Evolutionary conservation across 2,329 filamentous ascomycete species (phyloP).

Genomic region (Sclerotiophoma versabilis): DNA sequence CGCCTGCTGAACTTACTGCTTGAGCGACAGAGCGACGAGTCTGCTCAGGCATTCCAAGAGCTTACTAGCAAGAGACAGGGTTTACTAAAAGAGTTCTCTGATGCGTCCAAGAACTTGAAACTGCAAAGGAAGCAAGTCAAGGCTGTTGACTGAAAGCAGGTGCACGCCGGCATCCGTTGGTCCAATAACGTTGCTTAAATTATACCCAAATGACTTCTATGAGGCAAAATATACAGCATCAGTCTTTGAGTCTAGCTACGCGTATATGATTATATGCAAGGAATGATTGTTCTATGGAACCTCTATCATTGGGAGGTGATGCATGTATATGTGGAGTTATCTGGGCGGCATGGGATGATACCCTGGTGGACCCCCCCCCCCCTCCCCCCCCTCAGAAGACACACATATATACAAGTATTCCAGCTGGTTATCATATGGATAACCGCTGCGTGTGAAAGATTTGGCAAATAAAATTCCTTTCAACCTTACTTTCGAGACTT

Average conservation of each 20-base stretch:
- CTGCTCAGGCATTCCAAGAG: conserved; percentile 34
- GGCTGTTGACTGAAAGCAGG: not conserved
- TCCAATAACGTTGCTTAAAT: not conserved
- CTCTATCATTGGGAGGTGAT: not conserved
- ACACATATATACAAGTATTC: no score
- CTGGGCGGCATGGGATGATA: not conserved
- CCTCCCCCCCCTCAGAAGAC: no score
- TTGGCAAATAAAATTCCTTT: no score
- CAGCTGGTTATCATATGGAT: not conserved
- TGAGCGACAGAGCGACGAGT: conserved; percentile 49
- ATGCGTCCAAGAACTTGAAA: conserved; percentile 14
- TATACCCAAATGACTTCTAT: not conserved
- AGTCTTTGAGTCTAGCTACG: not conserved
- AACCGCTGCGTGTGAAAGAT: no score
- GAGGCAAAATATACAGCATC: not conserved
- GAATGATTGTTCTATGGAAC: not conserved
- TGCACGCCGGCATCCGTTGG: not conserved
- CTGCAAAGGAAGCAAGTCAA: conserved; percentile 17
- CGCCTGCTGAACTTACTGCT: conserved; percentile 54
- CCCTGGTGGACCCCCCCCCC: not conserved
- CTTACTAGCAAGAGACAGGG: conserved; percentile 33
- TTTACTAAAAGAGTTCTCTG: conserved; percentile 27
- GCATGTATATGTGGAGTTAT: not conserved
- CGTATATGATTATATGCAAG: not conserved
- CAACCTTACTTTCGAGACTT: no score